Evolutionary conservation across 305 asterid species (phyloP).

Genomic region (Rubia peregrina): DNA sequence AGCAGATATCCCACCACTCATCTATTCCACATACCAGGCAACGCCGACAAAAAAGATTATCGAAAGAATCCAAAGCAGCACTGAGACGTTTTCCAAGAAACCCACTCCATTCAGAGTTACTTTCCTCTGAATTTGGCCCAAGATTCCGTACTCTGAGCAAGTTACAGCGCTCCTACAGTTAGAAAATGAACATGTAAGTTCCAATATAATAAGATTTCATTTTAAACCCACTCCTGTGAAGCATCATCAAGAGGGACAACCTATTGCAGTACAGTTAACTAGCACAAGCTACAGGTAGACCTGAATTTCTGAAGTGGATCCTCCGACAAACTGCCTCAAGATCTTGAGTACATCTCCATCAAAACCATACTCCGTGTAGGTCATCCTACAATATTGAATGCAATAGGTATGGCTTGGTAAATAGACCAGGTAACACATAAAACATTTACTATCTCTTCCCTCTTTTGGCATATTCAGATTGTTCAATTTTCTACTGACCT

Average conservation of each 20-base stretch:
- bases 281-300: constrained; percentile 31
- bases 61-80: constrained; percentile 83
- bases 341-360: constrained; percentile 51
- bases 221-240: neutral
- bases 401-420: neutral
- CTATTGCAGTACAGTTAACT: neutral
- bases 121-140: constrained; percentile 31
- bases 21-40: constrained; percentile 66
- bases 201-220: neutral
- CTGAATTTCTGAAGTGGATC: constrained; percentile 71
- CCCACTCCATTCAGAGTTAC: constrained; percentile 33
- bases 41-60: constrained; percentile 94
- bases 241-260: neutral
- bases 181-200: constrained; percentile 3
- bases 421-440: neutral
- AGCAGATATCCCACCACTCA: neutral
- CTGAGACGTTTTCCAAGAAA: constrained; percentile 62
- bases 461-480: neutral
- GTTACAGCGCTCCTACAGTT: constrained; percentile 72
- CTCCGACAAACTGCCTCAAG: constrained; percentile 78
- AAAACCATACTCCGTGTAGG: constrained; percentile 54
- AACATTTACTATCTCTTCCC: neutral
- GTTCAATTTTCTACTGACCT: neutral
- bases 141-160: constrained; percentile 51
- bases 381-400: constrained; percentile 47